A percentile compares a stretch with the other conserved stretches of the same genome.
Conservation (phyloP, 495 filamentous ascomycete species). For the Parathielavia appendiculata region DNA sequence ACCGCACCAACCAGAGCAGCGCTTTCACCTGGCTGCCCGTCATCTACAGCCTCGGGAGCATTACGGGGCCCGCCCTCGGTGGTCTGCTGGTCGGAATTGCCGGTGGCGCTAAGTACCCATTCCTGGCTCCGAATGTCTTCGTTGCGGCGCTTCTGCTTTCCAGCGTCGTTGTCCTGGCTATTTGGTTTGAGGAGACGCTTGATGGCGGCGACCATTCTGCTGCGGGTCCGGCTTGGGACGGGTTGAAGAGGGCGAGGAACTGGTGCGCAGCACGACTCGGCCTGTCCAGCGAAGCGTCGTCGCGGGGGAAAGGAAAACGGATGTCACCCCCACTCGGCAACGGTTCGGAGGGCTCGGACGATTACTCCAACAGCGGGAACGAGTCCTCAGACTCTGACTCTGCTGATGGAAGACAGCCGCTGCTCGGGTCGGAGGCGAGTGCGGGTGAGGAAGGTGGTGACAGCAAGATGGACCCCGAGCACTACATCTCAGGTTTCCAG, state of each 20-base stretch:
- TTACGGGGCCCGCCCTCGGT: constrained; percentile 87
- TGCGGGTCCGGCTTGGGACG: not conserved
- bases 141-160: constrained; percentile 63
- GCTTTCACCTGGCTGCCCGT: constrained; percentile 92
- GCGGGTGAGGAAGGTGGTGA: constrained; percentile 31
- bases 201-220: not conserved
- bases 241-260: not conserved
- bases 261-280: not conserved
- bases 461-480: constrained; percentile 25
- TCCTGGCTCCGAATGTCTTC: constrained; percentile 76
- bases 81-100: constrained; percentile 65
- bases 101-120: constrained; percentile 61
- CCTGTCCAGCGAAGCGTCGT: no score
- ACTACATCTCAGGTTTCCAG: constrained; percentile 40
- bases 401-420: constrained; percentile 30
- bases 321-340: not conserved
- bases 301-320: not conserved
- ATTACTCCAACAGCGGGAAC: not conserved
- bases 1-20: constrained; percentile 84
- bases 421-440: constrained; percentile 21
- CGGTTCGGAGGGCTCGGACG: not conserved
- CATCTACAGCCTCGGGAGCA: constrained; percentile 86
- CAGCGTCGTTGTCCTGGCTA: constrained; percentile 63
- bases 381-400: constrained; percentile 9
- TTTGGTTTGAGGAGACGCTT: constrained; percentile 87